Percentiles rank a stretch among this genome's conserved stretches.
These are phyloP conservation scores for Raddia distichophylla DNA, from an alignment of 176 grass and related monocot genomes.

Conservation along the genomic window DNA sequence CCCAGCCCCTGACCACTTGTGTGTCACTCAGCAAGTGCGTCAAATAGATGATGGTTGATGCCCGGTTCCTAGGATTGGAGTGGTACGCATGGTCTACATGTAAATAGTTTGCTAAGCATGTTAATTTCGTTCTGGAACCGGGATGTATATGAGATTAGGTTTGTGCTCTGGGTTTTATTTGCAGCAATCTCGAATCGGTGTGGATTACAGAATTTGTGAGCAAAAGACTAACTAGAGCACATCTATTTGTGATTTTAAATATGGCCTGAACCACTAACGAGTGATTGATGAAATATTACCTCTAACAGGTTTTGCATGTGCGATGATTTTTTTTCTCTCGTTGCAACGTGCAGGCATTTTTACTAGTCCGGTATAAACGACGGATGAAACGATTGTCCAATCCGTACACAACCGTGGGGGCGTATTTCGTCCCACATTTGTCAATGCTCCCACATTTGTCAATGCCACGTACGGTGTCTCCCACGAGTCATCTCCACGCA, in stretches of 20 bases:
- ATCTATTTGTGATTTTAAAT: too few relatives aligned
- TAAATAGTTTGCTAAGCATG: neutral
- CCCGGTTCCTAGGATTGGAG: neutral
- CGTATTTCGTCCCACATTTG: too few relatives aligned
- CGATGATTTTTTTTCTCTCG: too few relatives aligned
- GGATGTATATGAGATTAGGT: neutral
- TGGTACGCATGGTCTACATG: neutral
- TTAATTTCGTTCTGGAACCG: neutral
- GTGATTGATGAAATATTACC: too few relatives aligned
- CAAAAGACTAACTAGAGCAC: neutral
- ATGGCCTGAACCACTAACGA: too few relatives aligned
- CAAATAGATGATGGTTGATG: neutral
- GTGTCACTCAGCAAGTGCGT: neutral
- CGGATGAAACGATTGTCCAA: too few relatives aligned
- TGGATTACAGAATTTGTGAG: neutral
- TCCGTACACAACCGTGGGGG: too few relatives aligned
- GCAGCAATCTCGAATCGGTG: slow-evolving; percentile 1
- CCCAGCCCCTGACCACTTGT: neutral
- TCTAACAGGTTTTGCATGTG: too few relatives aligned
- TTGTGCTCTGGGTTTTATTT: neutral
- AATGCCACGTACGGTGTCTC: neutral
- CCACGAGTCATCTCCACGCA: slow-evolving; percentile 36
- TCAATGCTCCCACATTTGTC: too few relatives aligned
- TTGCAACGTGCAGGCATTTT: too few relatives aligned
- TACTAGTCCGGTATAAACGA: too few relatives aligned